phyloP scores from a whole-genome alignment of 192 early-diverging fungal genomes.

The Entomortierella lignicola region DNA sequence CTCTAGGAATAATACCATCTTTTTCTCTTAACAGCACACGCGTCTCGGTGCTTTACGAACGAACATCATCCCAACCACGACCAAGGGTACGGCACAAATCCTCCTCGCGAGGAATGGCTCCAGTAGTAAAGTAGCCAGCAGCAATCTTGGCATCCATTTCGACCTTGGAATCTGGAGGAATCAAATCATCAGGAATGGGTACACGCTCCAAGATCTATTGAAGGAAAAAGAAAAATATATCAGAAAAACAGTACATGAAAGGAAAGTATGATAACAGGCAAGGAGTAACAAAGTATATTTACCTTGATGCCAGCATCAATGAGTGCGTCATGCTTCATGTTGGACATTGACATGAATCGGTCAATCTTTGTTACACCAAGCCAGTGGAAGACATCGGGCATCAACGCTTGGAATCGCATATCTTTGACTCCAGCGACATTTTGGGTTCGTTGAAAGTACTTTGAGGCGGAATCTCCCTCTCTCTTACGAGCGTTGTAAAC shows the following conservation, averaged over 20 bases:
- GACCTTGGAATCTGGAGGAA: conserved; percentile 92
- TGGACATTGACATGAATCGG: conserved; percentile 79
- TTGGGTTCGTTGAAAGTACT: conserved; percentile 87
- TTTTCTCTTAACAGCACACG: no score
- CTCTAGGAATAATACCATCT: no score
- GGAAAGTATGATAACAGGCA: no score
- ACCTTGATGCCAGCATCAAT: conserved; percentile 75
- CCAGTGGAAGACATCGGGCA: conserved; percentile 98
- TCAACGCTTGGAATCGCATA: conserved; percentile 96
- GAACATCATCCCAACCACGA: conserved; percentile 84
- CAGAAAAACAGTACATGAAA: conserved; percentile 2
- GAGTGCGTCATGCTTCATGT: conserved; percentile 92
- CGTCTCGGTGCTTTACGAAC: not conserved
- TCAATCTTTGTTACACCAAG: conserved; percentile 94
- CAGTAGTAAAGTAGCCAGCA: conserved; percentile 89
- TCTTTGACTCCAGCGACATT: conserved; percentile 67
- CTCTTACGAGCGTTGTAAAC: conserved; percentile 95
- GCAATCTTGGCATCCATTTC: conserved; percentile 98
- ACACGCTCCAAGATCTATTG: conserved; percentile 85
- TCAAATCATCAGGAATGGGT: conserved; percentile 87
- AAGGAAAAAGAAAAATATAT: conserved; percentile 6
- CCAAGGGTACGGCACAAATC: conserved; percentile 80
- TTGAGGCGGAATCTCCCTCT: conserved; percentile 88
- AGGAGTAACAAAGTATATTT: not conserved
- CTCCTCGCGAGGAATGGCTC: conserved; percentile 64